Evolutionary conservation across 257 asterid species (phyloP).

Genomic region (Ilex aquifolium): DNA sequence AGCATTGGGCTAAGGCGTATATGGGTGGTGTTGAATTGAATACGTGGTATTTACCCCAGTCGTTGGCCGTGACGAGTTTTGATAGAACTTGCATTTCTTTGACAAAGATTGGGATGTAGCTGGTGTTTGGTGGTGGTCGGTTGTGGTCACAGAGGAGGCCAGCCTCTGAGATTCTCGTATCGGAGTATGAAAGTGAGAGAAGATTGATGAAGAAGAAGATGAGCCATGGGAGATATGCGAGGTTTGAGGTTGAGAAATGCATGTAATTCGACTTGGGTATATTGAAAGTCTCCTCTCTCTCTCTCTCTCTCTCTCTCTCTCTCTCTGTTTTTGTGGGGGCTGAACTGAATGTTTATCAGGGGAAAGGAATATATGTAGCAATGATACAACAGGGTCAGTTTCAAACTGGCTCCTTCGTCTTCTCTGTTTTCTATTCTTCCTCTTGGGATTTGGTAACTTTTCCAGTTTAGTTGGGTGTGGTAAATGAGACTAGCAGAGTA

Average conservation of each 20-base stretch:
- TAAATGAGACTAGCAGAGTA: no score
- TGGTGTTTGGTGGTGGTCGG: conserved; percentile 25
- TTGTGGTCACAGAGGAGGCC: conserved; percentile 46
- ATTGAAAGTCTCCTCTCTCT: no score
- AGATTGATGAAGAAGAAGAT: conserved; percentile 17
- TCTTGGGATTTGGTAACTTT: no score
- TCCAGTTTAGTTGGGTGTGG: no score
- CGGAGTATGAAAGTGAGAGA: conserved; percentile 21
- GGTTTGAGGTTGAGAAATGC: conserved; percentile 23
- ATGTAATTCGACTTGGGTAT: conserved; percentile 12
- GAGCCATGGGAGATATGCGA: conserved; percentile 19
- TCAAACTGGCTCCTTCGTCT: no score
- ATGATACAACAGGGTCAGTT: no score
- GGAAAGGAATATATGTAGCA: no score
- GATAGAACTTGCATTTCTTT: conserved; percentile 53
- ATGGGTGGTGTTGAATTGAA: conserved; percentile 27
- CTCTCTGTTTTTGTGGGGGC: no score
- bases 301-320: no score
- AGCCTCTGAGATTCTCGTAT: conserved; percentile 64
- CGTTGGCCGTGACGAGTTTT: conserved; percentile 33
- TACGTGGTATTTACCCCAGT: conserved; percentile 35
- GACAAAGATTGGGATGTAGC: conserved; percentile 47
- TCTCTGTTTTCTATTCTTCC: no score
- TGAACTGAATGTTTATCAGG: no score
- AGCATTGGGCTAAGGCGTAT: conserved; percentile 58